Evolutionary conservation across 1,284 basidiomycete species (phyloP), one percentile per base, ranked within the genome.

Genomic region (Cryptococcus sp.): DNA sequence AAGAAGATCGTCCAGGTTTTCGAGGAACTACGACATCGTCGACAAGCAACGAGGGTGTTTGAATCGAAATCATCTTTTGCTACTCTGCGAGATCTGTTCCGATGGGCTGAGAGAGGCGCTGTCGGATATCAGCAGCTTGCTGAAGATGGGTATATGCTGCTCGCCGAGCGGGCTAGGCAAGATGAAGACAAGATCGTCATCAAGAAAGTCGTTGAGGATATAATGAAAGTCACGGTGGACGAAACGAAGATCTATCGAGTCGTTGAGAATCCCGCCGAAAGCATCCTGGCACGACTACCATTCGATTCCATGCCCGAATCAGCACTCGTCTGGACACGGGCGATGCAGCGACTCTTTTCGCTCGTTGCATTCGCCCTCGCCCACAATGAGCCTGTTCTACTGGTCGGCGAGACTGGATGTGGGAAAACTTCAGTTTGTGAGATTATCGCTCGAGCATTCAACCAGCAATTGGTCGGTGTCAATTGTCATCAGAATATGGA

Each of bases 401-500:
- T 99, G n/a, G 94, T 99, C 14, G 96, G 96, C 1, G 94, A 98
- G 75, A 98, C 96, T 0, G 96, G 96, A 23, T 88, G 88, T 2
- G 96, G 96, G 7, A 99, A 99, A 77, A 99, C 96, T 0, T 94
- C 92, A 0, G 88, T 98, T 21, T 98, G 94, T 66, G 91, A 98
- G 69, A 78, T 93, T 7, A 86, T 89, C 55, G 88, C 93, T 0
- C 79, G 83, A 45, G 84, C 84, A 3, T 78, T 83, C 23, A 76
- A 76, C 28, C 83, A 84, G 61, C 76, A 75, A 37, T 78, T 99
- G 16, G 79, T 87, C 60, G 81, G 84, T 7, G 83, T 99, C 63
- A 98, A 91, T 67, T 98, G 94, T 68, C 96, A 99, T 73, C 93
- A 98, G 73, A 98, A 98, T 69, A 98, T 94, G n/a, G 96, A 99